Evolutionary conservation across 345 rosid species (phyloP), one percentile per base, ranked within the genome.

Genomic region (Eucalyptus coolabah): DNA sequence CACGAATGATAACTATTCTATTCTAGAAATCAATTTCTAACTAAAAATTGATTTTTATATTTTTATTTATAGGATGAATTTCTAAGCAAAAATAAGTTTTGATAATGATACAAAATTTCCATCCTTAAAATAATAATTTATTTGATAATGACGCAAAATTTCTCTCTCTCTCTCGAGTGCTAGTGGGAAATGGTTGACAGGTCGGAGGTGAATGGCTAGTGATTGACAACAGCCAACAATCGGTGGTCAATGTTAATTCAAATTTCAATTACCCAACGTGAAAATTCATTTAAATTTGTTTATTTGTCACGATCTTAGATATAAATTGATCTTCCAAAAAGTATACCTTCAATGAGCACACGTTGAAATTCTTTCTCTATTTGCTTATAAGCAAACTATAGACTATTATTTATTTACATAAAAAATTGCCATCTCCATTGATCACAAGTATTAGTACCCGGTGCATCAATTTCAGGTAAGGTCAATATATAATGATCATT

Each of bases 151-250:
- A 53, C 2, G 0, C 11, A 8, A 3, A 53, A 53, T 53, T 53
- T 53, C 59, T 53, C 26, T 2, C 59, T 53, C 26, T 2, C 1
- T 53, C 26, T 2, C 4, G 2, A 53, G 26, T 53, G 59, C 2
- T 4, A 0, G 11, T 1, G 26, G 5, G 59, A 21, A 2, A 2
- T 53, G 26, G 59, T 2, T 0, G 0, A 0, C 0, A 53, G 0
- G 1, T 53, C 1, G 2, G 2, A 53, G 59, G 59, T 53, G 26
- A 53, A 1, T 0, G 0, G 5, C 59, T 3, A 4, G 59, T 8
- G 10, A 53, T 2, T 4, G 4, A 53, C 1, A 0, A 2, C 0
- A 2, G 2, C 5, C 0, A 1, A 4, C 5, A 2, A 53, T 0
- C 3, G 5, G 6, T 1, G 44, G 24, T 4, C 40, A 3, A 34